Conservation (phyloP, 2,329 filamentous ascomycete species). For the Aureobasidium sp. region DNA sequence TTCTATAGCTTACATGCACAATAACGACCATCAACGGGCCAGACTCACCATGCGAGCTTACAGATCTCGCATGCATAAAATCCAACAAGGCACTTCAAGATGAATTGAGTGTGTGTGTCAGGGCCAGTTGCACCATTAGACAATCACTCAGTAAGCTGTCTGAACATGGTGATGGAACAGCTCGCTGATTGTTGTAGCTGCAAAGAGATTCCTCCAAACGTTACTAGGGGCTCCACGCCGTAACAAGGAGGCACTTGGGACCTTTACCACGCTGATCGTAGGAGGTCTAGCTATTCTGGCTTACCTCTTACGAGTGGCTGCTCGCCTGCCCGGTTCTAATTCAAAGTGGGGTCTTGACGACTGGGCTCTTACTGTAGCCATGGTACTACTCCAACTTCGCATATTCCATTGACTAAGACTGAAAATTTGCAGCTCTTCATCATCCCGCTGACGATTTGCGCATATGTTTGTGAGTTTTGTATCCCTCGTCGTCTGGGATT, state of each 20-base stretch:
- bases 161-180: not conserved
- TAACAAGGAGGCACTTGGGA: constrained; percentile 4
- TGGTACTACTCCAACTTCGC: not conserved
- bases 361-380: not conserved
- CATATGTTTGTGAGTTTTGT: constrained; percentile 6
- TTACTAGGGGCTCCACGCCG: not conserved
- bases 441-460: not conserved
- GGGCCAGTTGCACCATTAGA: constrained; percentile 5
- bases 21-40: constrained; percentile 3
- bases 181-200: not conserved
- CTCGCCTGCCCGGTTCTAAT: not conserved
- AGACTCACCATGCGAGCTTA: constrained; percentile 15
- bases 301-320: not conserved
- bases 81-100: constrained; percentile 14
- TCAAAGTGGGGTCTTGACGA: constrained; percentile 5
- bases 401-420: not conserved
- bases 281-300: not conserved
- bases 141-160: not conserved
- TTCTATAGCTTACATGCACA: constrained; percentile 1
- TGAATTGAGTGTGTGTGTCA: constrained; percentile 14
- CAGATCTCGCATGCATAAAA: constrained; percentile 18
- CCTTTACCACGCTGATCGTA: not conserved
- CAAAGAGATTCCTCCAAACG: constrained; percentile 13
- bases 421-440: not conserved
- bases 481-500: constrained; percentile 19